phyloP scores from a whole-genome alignment of 1,284 basidiomycete species.

The Ganoderma resinaceum region DNA sequence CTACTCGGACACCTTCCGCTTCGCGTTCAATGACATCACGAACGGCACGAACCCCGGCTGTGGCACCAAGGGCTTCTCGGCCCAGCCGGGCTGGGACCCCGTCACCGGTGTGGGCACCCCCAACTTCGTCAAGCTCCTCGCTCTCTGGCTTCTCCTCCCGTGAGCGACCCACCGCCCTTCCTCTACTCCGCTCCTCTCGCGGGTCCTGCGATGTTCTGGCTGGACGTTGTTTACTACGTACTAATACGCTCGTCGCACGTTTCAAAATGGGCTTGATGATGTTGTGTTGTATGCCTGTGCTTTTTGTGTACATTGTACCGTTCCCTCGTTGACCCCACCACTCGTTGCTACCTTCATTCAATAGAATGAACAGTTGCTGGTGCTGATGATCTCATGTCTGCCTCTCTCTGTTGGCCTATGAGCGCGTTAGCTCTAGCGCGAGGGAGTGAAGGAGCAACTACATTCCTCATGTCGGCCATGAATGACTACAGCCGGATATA shows the following conservation, averaged over 20 bases:
- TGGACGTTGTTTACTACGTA: not conserved
- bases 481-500: no score
- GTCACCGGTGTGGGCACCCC: conserved; percentile 48
- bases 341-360: conserved; percentile 1
- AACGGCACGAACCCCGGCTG: conserved; percentile 53
- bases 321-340: not conserved
- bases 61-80: conserved; percentile 50
- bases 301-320: not conserved
- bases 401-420: not conserved
- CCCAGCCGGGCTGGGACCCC: conserved; percentile 62
- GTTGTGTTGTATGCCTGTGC: not conserved
- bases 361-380: not conserved
- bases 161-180: conserved; percentile 7
- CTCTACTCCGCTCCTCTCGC: not conserved
- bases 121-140: conserved; percentile 33
- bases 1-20: conserved; percentile 45
- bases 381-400: not conserved
- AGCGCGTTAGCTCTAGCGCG: no score
- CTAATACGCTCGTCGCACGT: not conserved
- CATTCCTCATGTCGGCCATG: no score
- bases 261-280: not conserved
- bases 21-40: conserved; percentile 56
- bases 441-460: no score
- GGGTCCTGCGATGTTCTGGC: not conserved
- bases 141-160: conserved; percentile 22